Conservation (phyloP, 2,329 filamentous ascomycete species). For the Aureobasidium sp. region DNA sequence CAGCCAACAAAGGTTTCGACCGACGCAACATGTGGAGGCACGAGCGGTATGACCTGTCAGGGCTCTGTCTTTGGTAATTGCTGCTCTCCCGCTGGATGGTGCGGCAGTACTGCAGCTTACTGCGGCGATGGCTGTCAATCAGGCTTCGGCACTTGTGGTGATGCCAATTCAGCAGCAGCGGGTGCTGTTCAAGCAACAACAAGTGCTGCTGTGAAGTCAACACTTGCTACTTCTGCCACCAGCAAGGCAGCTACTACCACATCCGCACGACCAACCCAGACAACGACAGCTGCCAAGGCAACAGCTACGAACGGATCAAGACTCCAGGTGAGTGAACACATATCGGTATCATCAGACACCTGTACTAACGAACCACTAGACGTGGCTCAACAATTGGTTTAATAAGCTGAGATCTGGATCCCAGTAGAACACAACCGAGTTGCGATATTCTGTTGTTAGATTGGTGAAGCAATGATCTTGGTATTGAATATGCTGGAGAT, state of each 20-base stretch:
- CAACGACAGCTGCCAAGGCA: conserved; percentile 1
- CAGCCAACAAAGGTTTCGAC: conserved; percentile 1
- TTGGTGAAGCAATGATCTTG: neutral
- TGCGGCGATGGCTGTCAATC: conserved; percentile 32
- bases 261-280: neutral
- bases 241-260: neutral
- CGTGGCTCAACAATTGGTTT: neutral
- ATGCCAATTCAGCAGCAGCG: neutral
- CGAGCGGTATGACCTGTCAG: conserved; percentile 30
- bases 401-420: neutral
- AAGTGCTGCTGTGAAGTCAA: neutral
- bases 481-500: neutral
- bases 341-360: too few species aligned
- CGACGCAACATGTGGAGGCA: conserved; percentile 31
- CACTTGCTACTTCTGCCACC: neutral
- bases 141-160: conserved; percentile 21
- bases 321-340: neutral
- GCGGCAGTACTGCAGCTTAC: conserved; percentile 31
- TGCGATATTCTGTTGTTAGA: neutral
- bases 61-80: conserved; percentile 29
- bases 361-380: neutral
- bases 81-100: conserved; percentile 32
- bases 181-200: neutral
- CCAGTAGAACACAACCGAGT: neutral
- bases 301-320: neutral